Base-by-base conservation (phyloP, 805 yeast genomes). In the Saccharomycopsis vini region DNA sequence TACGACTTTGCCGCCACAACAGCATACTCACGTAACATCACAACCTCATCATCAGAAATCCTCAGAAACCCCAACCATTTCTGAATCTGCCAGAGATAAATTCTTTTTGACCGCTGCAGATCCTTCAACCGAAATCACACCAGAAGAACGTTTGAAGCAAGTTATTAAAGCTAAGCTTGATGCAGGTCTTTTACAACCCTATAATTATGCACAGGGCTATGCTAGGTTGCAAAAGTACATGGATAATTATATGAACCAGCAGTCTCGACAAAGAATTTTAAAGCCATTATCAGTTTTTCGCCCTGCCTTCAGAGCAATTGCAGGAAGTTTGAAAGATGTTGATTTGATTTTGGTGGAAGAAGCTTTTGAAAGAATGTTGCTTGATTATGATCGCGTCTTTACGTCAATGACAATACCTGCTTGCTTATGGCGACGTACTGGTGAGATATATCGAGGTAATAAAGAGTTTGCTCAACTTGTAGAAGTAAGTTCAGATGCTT, bases 331-430 rank as follows among this genome's bases (percentile, higher is more conserved):
- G 51, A 86, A 85, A 55, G 97, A 89, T 60, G 85, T 88, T 7
- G 97, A 90, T 61, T 68, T 90, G 56, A 89, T 89, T 3, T 65
- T 88, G 29, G 97, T 90, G 3, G 97, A 90, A 55, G 97, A 90
- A 61, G 81, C 82, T 44, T 90, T 90, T 58, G 97, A 90, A 63
- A 70, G 97, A 50, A 85, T 90, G 95, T 63, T 90, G 36, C 66
- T 90, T 42, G 95, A 90, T 54, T 88, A 90, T 56, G 97, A 90
- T 59, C 71, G 97, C 29, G 96, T 90, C 3, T 90, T 90, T 64
- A 88, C 97, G 0, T 82, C 95, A 3, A 88, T 90, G 95, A 95
- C 97, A 5, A 87, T 90, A 49, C 97, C 97, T 1, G 96, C 97
- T 1, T 90, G 97, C 63, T 68, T 90, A 23, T 90, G 97, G 97